Evolutionary conservation across 257 asterid species (phyloP).

Genomic region (Solanum rostratum): DNA sequence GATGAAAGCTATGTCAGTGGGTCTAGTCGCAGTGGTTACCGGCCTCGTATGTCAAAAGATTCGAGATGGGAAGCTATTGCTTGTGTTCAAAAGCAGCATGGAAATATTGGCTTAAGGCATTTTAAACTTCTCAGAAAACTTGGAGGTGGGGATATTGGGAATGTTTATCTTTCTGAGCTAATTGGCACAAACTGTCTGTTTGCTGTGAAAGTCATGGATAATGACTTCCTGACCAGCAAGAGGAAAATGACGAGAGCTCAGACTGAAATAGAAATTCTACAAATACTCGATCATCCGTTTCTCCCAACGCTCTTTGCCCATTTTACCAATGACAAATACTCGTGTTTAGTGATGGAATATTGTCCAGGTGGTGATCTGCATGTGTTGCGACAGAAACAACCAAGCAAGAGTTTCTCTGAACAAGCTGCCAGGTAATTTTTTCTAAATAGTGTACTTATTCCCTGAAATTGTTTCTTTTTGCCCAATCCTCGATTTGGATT

Average conservation of each 20-base stretch:
- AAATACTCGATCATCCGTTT: conserved; percentile 85
- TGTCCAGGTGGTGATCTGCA: conserved; percentile 99
- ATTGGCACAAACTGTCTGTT: conserved; percentile 52
- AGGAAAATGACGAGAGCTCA: conserved; percentile 59
- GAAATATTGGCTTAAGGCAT: conserved; percentile 43
- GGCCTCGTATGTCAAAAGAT: conserved; percentile 82
- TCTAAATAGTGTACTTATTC: not conserved
- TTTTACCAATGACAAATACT: conserved; percentile 68
- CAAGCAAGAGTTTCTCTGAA: conserved; percentile 64
- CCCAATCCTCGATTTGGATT: not conserved
- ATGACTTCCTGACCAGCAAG: conserved; percentile 36
- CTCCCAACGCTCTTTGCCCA: conserved; percentile 73
- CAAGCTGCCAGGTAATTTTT: conserved; percentile 68
- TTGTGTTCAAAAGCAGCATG: conserved; percentile 45
- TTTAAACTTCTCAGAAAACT: conserved; percentile 64
- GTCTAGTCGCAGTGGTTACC: conserved; percentile 50
- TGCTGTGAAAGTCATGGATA: conserved; percentile 80
- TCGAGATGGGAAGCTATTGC: conserved; percentile 77
- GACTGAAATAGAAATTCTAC: conserved; percentile 74
- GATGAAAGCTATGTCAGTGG: conserved; percentile 60
- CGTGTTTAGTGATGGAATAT: conserved; percentile 72
- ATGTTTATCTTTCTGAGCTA: conserved; percentile 69
- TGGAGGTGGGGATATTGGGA: conserved; percentile 84
- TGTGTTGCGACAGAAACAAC: conserved; percentile 91
- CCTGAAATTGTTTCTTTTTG: not conserved